Base-by-base conservation (phyloP, 305 asterid genomes). In the Fraxinus sp. region DNA sequence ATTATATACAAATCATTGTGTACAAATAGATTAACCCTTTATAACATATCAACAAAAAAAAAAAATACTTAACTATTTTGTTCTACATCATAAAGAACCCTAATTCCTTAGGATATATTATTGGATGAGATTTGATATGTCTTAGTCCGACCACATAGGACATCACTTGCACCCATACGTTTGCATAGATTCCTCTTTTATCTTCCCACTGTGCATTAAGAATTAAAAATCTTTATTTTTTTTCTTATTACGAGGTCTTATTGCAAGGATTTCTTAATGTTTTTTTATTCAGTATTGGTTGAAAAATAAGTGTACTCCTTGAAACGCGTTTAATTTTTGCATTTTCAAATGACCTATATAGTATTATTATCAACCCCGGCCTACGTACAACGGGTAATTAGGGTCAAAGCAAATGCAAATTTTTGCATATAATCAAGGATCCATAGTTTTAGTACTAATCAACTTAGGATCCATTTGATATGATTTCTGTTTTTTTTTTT, bases 101-200 rank as follows among this genome's bases (percentile, higher is more conserved):
- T 28, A 80, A 86, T 86, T 81, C 76, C 81, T 3, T 18, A 62
- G 78, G 85, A 28, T 39, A 43, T 68, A 84, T 78, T 30, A 43
- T 22, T 75, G 49, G 78, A 6, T 85, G 72, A 77, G 46, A 80
- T 35, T 87, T 89, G 78, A 85, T 77, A 77, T 77, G 62, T 72
- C 84, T 3, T 2, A 64, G 81, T 88, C 94, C 95, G 90, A 91
- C 93, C 91, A 89, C 84, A 88, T 88, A 89, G 89, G 93, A 89
- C 92, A 90, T 86, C 89, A 49, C 89, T 80, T 66, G 77, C 92
- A 85, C 84, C 90, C 85, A 87, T 83, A 80, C 87, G 79, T 14
- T 46, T 81, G 84, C 87, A 62, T 82, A 85, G 85, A 87, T 81
- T 83, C 86, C 87, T 71, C 79, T 85, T 82, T 84, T 82, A 79